These are phyloP conservation scores for Hortaea sp. DNA, from an alignment of 2,329 filamentous ascomycete genomes.

Conservation along the genomic window DNA sequence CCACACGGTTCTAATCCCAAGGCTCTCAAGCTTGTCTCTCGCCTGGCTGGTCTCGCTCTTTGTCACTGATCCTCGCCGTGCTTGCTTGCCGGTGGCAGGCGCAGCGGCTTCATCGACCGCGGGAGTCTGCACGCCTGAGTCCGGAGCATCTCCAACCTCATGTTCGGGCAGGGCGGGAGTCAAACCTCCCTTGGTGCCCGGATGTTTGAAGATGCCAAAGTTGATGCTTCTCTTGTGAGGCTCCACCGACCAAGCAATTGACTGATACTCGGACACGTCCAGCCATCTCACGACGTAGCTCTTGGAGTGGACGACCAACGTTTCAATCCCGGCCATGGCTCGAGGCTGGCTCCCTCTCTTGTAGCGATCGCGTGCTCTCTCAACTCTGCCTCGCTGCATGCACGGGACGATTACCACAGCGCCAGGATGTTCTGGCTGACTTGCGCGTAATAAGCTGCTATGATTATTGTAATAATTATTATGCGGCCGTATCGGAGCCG, in stretches of 20 bases:
- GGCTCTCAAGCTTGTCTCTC: constrained; percentile 52
- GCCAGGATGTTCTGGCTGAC: no score
- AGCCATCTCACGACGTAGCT: constrained; percentile 98
- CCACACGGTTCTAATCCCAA: constrained; percentile 52
- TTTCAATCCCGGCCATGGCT: constrained; percentile 84
- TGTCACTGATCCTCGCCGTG: constrained; percentile 33
- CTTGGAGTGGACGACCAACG: constrained; percentile 97
- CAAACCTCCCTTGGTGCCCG: constrained; percentile 56
- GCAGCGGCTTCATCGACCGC: not conserved
- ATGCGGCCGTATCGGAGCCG: no score
- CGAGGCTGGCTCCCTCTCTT: not conserved
- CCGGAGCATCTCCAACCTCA: constrained; percentile 29
- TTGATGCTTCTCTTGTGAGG: constrained; percentile 98
- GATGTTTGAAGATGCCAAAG: constrained; percentile 96
- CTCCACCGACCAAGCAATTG: constrained; percentile 94
- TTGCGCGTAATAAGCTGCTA: no score
- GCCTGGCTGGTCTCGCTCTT: constrained; percentile 50
- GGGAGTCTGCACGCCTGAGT: constrained; percentile 24
- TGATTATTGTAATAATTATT: no score
- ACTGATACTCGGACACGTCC: constrained; percentile 78
- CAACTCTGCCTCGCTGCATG: no score
- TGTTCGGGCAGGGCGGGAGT: constrained; percentile 34
- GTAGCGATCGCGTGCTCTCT: no score
- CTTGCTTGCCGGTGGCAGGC: constrained; percentile 25
- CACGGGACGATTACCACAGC: no score